Evolutionary conservation across 768 basidiomycete genomes (phyloP), one percentile per base, ranked within the genome.

Genomic region (Boletus huronensis): DNA sequence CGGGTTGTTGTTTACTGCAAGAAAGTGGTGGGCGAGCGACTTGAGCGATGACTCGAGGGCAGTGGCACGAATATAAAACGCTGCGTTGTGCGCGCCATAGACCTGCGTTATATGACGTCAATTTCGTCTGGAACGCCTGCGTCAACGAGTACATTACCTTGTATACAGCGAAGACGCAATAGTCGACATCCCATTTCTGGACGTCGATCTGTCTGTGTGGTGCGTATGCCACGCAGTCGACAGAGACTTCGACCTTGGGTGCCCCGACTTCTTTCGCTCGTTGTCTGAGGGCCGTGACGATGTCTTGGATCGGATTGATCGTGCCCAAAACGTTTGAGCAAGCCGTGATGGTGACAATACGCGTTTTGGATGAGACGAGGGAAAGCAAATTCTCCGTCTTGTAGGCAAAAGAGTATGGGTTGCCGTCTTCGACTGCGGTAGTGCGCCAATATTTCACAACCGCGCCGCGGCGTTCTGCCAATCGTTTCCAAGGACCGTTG

Each of bases 141-240:
- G 0, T 23, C 25, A 13, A 41, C 10, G 17, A 17, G 21, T 13
- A 6, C 48, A 39, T 67, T 44, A 85, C 89, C 81, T 90, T 92
- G 75, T 90, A 91, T 61, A 84, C 79, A 0, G 87, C 82, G 66
- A 89, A 84, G 48, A 82, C 81, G 45, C 78, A 80, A 63, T 82
- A 90, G 58, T 93, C 87, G 34, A 89, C 76, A 50, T 89, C 88
- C 90, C 88, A 91, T 45, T 78, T 82, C 54, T 77, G 79, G 16
- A 89, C 88, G 59, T 91, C 83, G 29, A 91, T 82, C 52, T 72
- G 69, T 14, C 87, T 75, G 63, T 91, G 88, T 0, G 88, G 88
- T 5, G 87, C 86, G 59, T 86, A 90, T 3, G 88, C 88, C 3
- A 91, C 90, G 57, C 88, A 89, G 61, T 91, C 90, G 3, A 90